A percentile compares a stretch with the other conserved stretches of the same genome.
Evolutionary conservation across 345 rosid species (phyloP).

Genomic region (Salix purpurea): DNA sequence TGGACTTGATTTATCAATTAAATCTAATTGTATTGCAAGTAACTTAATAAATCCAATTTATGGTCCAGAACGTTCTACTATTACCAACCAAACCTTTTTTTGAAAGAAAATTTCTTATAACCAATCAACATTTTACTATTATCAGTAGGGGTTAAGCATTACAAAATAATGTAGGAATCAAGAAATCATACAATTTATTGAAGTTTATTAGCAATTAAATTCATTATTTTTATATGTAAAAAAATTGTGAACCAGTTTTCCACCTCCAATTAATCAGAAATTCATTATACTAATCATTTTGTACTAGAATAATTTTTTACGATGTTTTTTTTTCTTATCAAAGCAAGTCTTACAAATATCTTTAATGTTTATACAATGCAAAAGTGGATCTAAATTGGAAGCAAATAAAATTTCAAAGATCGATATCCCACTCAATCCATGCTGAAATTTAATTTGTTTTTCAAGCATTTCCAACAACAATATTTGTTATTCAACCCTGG

Average conservation of each 20-base stretch:
- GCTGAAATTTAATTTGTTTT: neutral
- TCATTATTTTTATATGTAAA: neutral
- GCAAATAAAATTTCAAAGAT: neutral
- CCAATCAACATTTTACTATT: too few relatives aligned
- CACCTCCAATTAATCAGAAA: neutral
- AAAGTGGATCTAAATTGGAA: neutral
- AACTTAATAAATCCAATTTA: neutral
- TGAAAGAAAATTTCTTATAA: too few relatives aligned
- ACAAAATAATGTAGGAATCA: neutral
- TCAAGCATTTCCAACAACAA: neutral
- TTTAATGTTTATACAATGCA: neutral
- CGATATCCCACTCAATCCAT: neutral
- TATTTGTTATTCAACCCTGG: neutral
- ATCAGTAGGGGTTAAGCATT: too few relatives aligned
- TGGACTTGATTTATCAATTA: neutral
- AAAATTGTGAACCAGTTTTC: neutral
- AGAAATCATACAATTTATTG: neutral
- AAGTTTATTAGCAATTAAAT: neutral
- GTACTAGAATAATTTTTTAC: neutral
- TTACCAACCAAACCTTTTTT: neutral
- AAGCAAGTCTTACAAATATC: neutral
- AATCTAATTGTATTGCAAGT: neutral
- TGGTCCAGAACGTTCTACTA: neutral
- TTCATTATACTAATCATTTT: neutral
- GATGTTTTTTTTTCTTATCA: neutral